phyloP scores from a whole-genome alignment of 2,329 filamentous ascomycete species.

The Beauveria sp. region DNA sequence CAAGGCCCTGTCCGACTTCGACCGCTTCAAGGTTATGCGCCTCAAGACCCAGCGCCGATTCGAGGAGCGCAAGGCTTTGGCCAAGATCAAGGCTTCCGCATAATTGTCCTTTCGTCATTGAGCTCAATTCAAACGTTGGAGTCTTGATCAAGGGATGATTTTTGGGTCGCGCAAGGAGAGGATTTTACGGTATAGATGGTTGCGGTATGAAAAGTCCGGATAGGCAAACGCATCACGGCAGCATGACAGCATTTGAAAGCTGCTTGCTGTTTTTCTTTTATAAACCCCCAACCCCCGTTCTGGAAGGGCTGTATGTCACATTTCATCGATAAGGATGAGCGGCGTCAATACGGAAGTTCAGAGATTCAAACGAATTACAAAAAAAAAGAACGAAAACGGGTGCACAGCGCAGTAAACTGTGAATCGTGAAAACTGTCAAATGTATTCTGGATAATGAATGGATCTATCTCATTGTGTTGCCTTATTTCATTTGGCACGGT shows the following conservation, averaged over 20 bases:
- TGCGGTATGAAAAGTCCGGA: slow-evolving; percentile 22
- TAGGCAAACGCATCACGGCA: slow-evolving; percentile 28
- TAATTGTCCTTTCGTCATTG: slow-evolving; percentile 37
- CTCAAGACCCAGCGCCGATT: slow-evolving; percentile 99
- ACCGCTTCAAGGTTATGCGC: slow-evolving; percentile 99
- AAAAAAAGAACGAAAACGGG: neutral
- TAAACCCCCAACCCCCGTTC: slow-evolving; percentile 32
- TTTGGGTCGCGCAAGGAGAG: slow-evolving; percentile 19
- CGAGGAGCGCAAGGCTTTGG: slow-evolving; percentile 93
- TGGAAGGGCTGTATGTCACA: slow-evolving; percentile 60
- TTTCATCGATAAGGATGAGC: slow-evolving; percentile 48
- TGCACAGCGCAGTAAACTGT: neutral
- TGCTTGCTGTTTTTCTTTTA: slow-evolving; percentile 47
- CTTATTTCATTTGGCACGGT: neutral
- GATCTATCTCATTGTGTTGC: neutral
- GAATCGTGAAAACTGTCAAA: neutral
- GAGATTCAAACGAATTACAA: slow-evolving; percentile 34
- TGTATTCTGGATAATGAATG: neutral
- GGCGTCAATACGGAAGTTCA: slow-evolving; percentile 60
- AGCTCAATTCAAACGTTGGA: slow-evolving; percentile 18
- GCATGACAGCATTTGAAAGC: slow-evolving; percentile 24
- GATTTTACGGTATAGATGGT: slow-evolving; percentile 14
- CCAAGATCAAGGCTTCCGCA: slow-evolving; percentile 81
- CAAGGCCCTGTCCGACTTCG: slow-evolving; percentile 92
- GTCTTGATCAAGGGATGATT: slow-evolving; percentile 19